These are phyloP conservation scores for Ceratocystis lukuohia DNA, from an alignment of 2,329 filamentous ascomycete genomes.

Conservation along the genomic window DNA sequence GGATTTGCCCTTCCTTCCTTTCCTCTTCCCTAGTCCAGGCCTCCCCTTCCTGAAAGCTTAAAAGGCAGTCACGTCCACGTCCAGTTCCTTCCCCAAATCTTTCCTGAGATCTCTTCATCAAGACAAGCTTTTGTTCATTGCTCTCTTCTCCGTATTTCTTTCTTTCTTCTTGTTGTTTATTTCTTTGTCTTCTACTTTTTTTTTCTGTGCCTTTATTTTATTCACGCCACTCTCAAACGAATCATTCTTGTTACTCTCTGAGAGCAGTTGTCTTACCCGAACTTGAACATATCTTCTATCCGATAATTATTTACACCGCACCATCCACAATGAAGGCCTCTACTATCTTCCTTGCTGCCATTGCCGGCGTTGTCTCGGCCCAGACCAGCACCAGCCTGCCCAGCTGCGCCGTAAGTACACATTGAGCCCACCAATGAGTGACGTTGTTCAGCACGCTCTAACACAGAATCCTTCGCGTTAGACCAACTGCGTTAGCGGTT, in stretches of 20 bases:
- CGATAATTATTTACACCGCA: background rate
- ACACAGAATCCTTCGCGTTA: slow-evolving; percentile 18
- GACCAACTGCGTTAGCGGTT: slow-evolving; percentile 27
- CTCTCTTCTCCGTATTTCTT: background rate
- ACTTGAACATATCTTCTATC: slow-evolving; percentile 2
- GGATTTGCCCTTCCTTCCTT: background rate
- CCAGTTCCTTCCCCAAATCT: background rate
- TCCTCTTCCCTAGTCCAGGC: background rate
- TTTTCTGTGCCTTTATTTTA: slow-evolving; percentile 9
- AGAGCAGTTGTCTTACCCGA: background rate
- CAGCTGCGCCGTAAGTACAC: slow-evolving; percentile 29
- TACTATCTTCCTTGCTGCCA: slow-evolving; percentile 25
- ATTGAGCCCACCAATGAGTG: background rate
- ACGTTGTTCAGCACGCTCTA: background rate
- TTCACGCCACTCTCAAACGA: slow-evolving; percentile 1
- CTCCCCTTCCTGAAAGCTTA: background rate
- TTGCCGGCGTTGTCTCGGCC: slow-evolving; percentile 27
- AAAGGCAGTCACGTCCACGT: slow-evolving; percentile 3
- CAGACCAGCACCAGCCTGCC: slow-evolving; percentile 27
- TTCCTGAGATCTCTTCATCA: background rate
- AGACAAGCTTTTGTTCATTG: slow-evolving; percentile 4
- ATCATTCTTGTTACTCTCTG: background rate
- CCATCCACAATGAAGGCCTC: slow-evolving; percentile 28
- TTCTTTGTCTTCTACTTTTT: slow-evolving; percentile 3
- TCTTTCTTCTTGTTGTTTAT: slow-evolving; percentile 8